Evolutionary conservation across 176 grass and related monocot genomes (phyloP).

Genomic region (Alopecurus myosuroides): DNA sequence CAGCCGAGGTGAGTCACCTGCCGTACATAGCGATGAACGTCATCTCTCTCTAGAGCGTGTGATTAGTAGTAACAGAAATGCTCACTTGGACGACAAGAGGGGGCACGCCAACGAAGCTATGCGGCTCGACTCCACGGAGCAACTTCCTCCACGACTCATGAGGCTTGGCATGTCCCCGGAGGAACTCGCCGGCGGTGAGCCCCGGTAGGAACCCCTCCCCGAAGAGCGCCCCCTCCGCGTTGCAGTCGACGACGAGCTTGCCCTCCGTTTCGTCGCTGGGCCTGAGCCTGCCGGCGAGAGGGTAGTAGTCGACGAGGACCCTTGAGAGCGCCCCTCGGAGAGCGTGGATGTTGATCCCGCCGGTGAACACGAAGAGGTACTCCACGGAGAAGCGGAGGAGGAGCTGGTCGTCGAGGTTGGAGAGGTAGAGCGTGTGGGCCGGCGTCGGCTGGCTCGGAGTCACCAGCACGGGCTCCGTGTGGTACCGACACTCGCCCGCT

Average conservation of each 20-base stretch:
- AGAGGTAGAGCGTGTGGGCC: constrained; percentile 51
- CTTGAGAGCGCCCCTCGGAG: constrained; percentile 42
- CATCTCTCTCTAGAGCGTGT: no score
- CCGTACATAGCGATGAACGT: no score
- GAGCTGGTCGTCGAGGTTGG: constrained; percentile 86
- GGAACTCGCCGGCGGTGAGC: constrained; percentile 48
- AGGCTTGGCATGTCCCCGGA: constrained; percentile 18
- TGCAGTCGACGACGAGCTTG: no score
- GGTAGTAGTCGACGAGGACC: constrained; percentile 73
- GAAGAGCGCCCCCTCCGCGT: no score
- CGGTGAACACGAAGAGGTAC: constrained; percentile 66
- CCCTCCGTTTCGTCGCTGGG: no score
- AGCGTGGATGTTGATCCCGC: constrained; percentile 1
- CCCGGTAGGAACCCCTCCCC: no score
- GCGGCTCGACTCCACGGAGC: constrained; percentile 48
- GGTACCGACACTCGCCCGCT: no score
- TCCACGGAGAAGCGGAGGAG: constrained; percentile 94
- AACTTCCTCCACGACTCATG: constrained; percentile 84
- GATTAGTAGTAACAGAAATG: no score
- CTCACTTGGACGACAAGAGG: constrained; percentile 69
- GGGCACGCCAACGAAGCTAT: no score
- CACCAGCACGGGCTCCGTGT: no score
- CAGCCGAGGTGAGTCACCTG: constrained; percentile 75
- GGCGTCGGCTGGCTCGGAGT: constrained; percentile 36
- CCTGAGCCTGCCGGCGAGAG: no score